A percentile compares a stretch with the other conserved stretches of the same genome.
phyloP scores from a whole-genome alignment of 345 rosid genomes.

The Dipteronia sinensis region DNA sequence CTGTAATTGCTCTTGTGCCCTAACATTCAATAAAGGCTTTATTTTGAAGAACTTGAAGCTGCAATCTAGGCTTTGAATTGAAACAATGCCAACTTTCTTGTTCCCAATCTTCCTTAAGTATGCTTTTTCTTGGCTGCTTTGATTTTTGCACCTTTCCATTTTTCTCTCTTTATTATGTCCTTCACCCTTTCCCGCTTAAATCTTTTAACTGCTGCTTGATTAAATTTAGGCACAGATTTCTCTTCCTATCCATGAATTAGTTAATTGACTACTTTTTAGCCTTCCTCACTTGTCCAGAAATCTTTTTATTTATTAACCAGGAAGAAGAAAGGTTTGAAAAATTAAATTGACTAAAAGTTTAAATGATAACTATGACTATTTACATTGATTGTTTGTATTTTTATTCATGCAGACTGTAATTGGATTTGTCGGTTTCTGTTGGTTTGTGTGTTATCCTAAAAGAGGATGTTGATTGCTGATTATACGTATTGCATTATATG shows the following conservation, averaged over 20 bases:
- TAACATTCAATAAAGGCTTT: too few relatives aligned
- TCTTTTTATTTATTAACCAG: neutral
- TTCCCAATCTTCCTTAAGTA: neutral
- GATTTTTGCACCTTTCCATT: neutral
- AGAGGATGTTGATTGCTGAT: slow-evolving; percentile 12
- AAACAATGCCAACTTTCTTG: neutral
- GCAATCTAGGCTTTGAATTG: neutral
- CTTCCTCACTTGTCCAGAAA: neutral
- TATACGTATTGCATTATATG: neutral
- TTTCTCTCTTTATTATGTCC: neutral
- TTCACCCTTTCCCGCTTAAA: neutral
- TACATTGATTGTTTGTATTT: neutral
- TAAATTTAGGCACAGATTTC: neutral
- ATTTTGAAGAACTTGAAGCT: too few relatives aligned
- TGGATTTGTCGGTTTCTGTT: neutral
- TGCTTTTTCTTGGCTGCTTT: too few relatives aligned
- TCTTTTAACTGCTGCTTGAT: neutral
- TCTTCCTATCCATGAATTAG: neutral
- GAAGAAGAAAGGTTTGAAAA: neutral
- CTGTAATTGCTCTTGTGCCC: neutral
- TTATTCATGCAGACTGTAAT: neutral
- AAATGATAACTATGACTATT: neutral
- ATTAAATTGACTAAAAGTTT: neutral
- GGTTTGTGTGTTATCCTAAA: neutral
- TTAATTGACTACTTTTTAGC: neutral